These are phyloP conservation scores for Dryas octopetala DNA, from an alignment of 306 rosid genomes.

Conservation along the genomic window DNA sequence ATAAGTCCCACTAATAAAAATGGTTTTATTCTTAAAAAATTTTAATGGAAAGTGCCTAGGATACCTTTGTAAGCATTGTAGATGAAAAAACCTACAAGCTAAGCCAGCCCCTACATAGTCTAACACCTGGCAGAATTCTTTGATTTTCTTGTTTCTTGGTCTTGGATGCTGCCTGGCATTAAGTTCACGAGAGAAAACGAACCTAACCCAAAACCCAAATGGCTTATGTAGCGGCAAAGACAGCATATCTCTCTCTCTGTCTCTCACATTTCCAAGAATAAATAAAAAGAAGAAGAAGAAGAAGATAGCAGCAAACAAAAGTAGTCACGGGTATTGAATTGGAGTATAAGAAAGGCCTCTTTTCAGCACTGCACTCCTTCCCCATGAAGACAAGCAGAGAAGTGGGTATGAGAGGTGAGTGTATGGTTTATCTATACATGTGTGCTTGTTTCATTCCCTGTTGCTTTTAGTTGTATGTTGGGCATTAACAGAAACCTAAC, in stretches of 20 bases:
- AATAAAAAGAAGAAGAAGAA: not conserved
- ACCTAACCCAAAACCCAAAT: slow-evolving; percentile 4
- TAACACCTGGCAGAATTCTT: not conserved
- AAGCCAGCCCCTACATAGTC: not conserved
- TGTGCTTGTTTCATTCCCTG: slow-evolving; percentile 7
- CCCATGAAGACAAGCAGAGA: slow-evolving; percentile 39
- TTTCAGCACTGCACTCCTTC: not conserved
- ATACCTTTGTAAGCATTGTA: too few species aligned
- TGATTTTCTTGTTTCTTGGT: not conserved
- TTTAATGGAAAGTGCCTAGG: too few species aligned
- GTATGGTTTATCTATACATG: slow-evolving; percentile 27
- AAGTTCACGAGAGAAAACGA: slow-evolving; percentile 39
- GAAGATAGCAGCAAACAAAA: slow-evolving; percentile 12
- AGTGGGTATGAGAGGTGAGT: slow-evolving; percentile 23
- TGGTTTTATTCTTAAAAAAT: too few species aligned
- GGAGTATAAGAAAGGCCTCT: slow-evolving; percentile 22
- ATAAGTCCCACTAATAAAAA: too few species aligned
- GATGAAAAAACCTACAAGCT: too few species aligned
- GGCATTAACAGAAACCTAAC: slow-evolving; percentile 8
- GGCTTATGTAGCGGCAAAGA: slow-evolving; percentile 12
- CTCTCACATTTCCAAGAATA: slow-evolving; percentile 4
- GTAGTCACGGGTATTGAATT: slow-evolving; percentile 53
- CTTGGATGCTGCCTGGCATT: not conserved
- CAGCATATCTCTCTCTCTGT: slow-evolving; percentile 8
- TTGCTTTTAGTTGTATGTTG: slow-evolving; percentile 19